Conservation (phyloP, 1,284 basidiomycete species). For the Athelia psychrophila region DNA sequence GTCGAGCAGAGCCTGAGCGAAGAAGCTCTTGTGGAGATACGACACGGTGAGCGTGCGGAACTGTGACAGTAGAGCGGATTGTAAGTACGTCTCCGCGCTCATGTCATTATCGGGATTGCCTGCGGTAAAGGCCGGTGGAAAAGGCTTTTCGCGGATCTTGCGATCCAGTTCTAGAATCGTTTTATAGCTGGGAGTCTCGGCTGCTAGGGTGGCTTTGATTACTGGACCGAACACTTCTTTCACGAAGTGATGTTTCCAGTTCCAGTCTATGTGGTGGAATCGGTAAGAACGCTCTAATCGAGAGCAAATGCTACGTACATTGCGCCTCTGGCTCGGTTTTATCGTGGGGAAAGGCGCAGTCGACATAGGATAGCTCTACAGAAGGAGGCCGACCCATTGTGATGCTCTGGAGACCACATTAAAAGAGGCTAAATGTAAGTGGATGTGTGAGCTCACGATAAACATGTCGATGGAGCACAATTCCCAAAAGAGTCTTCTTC, state of each 20-base stretch:
- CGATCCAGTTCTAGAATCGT: conserved; percentile 72
- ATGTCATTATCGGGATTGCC: too few species aligned
- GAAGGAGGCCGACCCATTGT: conserved; percentile 60
- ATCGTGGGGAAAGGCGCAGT: conserved; percentile 30
- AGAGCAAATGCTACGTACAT: conserved; percentile 29
- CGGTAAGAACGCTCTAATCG: conserved; percentile 1
- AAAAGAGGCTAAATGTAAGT: conserved; percentile 3
- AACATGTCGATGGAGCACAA: conserved; percentile 50
- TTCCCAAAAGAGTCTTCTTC: conserved; percentile 59
- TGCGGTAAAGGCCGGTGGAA: conserved; percentile 34
- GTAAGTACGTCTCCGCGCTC: too few species aligned
- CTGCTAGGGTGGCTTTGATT: conserved; percentile 56
- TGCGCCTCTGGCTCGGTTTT: conserved; percentile 19
- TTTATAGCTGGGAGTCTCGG: conserved; percentile 60
- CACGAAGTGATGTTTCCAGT: conserved; percentile 63
- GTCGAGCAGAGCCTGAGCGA: conserved; percentile 2
- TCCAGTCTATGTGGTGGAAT: conserved; percentile 38
- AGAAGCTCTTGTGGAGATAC: conserved; percentile 5
- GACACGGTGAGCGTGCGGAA: not conserved
- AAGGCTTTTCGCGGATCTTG: conserved; percentile 62
- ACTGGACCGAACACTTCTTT: conserved; percentile 64
- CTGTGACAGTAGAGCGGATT: too few species aligned
- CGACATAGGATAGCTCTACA: conserved; percentile 54
- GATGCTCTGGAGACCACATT: conserved; percentile 38
- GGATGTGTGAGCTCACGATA: conserved; percentile 30